Conservation (phyloP, 2,329 filamentous ascomycete species). For the Neocatenulostroma microsporum region DNA sequence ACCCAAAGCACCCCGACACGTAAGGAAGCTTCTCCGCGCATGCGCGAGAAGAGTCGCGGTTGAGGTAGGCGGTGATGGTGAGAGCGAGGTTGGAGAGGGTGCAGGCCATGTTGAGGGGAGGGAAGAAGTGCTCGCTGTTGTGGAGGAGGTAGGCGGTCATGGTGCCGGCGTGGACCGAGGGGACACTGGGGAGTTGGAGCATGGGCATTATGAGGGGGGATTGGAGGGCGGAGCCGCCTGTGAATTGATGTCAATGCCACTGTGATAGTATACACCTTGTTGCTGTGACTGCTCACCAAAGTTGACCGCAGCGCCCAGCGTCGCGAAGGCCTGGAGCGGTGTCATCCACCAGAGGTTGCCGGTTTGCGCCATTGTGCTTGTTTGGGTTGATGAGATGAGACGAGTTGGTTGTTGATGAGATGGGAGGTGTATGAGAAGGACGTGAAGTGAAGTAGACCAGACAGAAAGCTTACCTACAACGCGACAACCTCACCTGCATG, state of each 20-base stretch:
- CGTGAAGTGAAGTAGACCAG: background rate
- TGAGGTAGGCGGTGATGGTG: conserved; percentile 18
- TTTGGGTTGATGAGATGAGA: conserved; percentile 3
- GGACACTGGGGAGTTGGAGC: conserved; percentile 19
- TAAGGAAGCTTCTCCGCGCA: conserved; percentile 21
- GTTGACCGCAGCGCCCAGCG: conserved; percentile 25
- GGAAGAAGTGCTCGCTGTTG: conserved; percentile 26
- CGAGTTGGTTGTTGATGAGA: conserved; percentile 2
- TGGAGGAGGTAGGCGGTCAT: conserved; percentile 24
- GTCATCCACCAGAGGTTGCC: conserved; percentile 25
- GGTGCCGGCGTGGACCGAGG: conserved; percentile 21
- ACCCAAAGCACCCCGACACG: conserved; percentile 15
- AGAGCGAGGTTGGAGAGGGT: conserved; percentile 25
- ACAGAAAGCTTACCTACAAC: conserved; percentile 3
- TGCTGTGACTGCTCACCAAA: conserved; percentile 16
- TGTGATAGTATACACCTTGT: background rate
- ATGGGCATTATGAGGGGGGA: conserved; percentile 27
- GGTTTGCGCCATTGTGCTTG: conserved; percentile 18
- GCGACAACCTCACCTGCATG: no score
- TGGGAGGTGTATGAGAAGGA: background rate
- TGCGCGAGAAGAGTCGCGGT: conserved; percentile 16
- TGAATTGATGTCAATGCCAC: background rate
- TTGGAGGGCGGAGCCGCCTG: conserved; percentile 27
- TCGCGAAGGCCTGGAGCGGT: conserved; percentile 23
- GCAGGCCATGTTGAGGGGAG: conserved; percentile 24